Percentiles rank a stretch among this genome's conserved stretches.
Evolutionary conservation across 352 stramenopile genomes (phyloP).

Genomic region (Pythium grandisporangium): DNA sequence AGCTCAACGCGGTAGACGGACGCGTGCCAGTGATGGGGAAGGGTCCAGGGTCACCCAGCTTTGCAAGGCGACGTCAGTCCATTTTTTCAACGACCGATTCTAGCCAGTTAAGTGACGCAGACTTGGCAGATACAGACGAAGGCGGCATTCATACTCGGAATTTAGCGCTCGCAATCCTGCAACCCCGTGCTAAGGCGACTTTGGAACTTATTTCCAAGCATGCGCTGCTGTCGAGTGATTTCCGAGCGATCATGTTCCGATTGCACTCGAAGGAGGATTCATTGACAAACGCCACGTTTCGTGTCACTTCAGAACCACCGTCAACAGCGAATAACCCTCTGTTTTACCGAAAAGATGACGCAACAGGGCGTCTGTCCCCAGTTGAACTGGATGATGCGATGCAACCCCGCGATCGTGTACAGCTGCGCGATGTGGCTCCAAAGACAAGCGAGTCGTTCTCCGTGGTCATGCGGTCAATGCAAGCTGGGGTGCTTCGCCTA

Average conservation of each 20-base stretch:
- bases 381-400: conserved; percentile 32
- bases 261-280: conserved; percentile 60
- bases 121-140: conserved; percentile 14
- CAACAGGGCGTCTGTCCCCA: conserved; percentile 18
- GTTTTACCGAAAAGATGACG: conserved; percentile 37
- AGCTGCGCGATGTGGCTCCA: conserved; percentile 29
- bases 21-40: conserved; percentile 79
- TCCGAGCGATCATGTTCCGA: conserved; percentile 48
- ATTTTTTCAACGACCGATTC: conserved; percentile 54
- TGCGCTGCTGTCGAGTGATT: conserved; percentile 52
- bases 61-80: conserved; percentile 65
- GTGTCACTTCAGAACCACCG: conserved; percentile 37
- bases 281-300: conserved; percentile 42
- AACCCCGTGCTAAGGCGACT: conserved; percentile 56
- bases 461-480: conserved; percentile 49
- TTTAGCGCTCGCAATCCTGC: conserved; percentile 50
- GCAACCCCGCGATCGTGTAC: conserved; percentile 36
- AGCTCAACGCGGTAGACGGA: conserved; percentile 41
- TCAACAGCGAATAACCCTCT: conserved; percentile 39
- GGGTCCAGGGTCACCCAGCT: conserved; percentile 73
- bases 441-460: conserved; percentile 29
- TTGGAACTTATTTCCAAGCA: conserved; percentile 45
- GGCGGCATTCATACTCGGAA: conserved; percentile 23
- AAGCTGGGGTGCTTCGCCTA: conserved; percentile 27
- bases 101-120: conserved; percentile 15